Evolutionary conservation across 208 protist species (phyloP), one percentile per base, ranked within the genome.

Genomic region (Herpetomonas tarakana): DNA sequence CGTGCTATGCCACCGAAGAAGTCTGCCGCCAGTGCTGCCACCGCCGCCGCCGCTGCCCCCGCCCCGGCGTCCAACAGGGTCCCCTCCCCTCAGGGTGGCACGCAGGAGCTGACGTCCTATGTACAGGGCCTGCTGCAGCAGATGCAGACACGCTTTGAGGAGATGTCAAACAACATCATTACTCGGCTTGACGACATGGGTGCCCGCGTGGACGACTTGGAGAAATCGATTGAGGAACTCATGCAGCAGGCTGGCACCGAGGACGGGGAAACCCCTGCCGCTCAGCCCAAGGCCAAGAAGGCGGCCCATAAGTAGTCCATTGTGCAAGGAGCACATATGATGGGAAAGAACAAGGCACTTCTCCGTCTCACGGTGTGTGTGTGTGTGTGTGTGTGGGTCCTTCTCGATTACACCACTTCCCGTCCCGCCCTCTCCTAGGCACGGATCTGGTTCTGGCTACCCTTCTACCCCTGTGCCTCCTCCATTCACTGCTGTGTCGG

Each of bases 111-210:
- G 16, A 97, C 92, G 1, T 65, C 78, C n/a, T 97, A 96, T 54
- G 93, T 97, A 62, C 96, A 98, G 72, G 86, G 84, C 25, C 78
- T 98, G 19, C 74, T 98, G 19, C 86, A 97, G 70, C 89, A 97
- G 60, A 98, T 98, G 94, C 96, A 98, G 72, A 71, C 76, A 0
- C 83, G 94, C 49, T 98, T 98, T 69, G 90, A 97, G 65, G 92
- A 97, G 45, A 97, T 98, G 94, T 95, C 90, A 18, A 92, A 93
- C 50, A 81, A 83, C 51, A 98, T 98, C 62, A 85, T 97, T 58
- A 65, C 64, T 9, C 80, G 92, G 45, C 97, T 98, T 62, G 96
- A 98, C 52, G 94, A 98, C 50, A 98, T 98, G 94, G 90, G 85
- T 46, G 38, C 47, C 2, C 83, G 94, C 30, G 96, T 98, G 31